These are phyloP conservation scores for Dactylellina leptospora DNA, from an alignment of 2,329 filamentous ascomycete genomes.

Conservation along the genomic window DNA sequence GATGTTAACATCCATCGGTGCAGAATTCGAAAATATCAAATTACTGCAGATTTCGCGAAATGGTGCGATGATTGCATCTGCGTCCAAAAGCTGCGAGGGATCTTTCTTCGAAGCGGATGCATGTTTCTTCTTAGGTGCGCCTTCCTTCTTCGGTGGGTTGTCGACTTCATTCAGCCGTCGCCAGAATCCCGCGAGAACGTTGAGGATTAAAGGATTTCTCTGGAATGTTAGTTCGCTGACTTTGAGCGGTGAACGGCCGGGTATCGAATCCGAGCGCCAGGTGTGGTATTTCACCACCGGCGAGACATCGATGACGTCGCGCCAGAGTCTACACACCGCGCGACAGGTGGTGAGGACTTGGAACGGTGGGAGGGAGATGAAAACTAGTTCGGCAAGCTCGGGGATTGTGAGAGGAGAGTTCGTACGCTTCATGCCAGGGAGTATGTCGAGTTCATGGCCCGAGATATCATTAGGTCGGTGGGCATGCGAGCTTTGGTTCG, in stretches of 20 bases:
- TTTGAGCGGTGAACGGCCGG: conserved; percentile 8
- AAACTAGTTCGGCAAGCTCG: conserved; percentile 28
- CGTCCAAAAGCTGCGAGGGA: neutral
- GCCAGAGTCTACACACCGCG: conserved; percentile 28
- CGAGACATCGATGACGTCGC: conserved; percentile 18
- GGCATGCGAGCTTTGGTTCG: no score
- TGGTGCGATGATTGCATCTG: neutral
- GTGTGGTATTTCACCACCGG: conserved; percentile 21
- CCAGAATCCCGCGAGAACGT: conserved; percentile 25
- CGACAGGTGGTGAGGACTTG: conserved; percentile 28
- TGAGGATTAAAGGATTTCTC: conserved; percentile 12
- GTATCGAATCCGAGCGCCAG: conserved; percentile 10
- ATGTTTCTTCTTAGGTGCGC: neutral
- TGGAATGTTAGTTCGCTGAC: neutral
- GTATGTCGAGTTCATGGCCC: no score
- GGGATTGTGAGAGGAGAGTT: conserved; percentile 26
- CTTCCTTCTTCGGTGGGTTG: neutral
- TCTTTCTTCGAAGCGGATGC: neutral
- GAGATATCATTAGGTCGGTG: no score
- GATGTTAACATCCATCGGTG: conserved; percentile 15
- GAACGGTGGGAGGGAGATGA: conserved; percentile 15
- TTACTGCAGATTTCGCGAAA: neutral
- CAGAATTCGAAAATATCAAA: conserved; percentile 22
- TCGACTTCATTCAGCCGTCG: conserved; percentile 5
- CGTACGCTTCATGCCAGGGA: no score